Evolutionary conservation across 306 rosid genomes (phyloP), one percentile per base, ranked within the genome.

Genomic region (Phaseolus lunatus): DNA sequence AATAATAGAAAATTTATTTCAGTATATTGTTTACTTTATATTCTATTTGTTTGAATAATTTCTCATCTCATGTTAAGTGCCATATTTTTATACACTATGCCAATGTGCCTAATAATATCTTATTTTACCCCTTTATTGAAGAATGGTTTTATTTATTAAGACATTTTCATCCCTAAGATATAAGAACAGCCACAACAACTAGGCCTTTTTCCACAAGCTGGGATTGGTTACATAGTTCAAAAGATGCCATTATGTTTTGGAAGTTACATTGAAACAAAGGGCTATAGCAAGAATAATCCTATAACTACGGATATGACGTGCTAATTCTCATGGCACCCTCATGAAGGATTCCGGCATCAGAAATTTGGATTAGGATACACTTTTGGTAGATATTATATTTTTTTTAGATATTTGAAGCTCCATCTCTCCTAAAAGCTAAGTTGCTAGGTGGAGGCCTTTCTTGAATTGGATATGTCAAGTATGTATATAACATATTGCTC

Each of bases 291-390:
- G 56, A 67, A 23, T 61, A 61, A 33, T 62, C 68, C 8, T 62
- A 13, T 62, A 16, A 62, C 68, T 33, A 62, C 15, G 3, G 9
- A 29, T 18, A 31, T 33, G 68, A 16, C 9, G 67, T 16, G 15
- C 24, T 15, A 33, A 33, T 29, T 62, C 39, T 20, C 18, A 39
- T 41, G 18, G 33, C 11, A 56, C 14, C 71, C 33, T 6, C 31
- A 5, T 39, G 71, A 67, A 67, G 26, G 33, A 5, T 7, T 18
- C 37, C 56, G 6, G 72, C 37, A 13, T 19, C 72, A 43, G 33
- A 67, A 23, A 67, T 67, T 67, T 67, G 14, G 37, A 67, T 67
- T 67, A 29, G 56, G 56, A 43, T 44, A 44, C 35, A 43, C 5
- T 22, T 23, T 67, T 67, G 39, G 56, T 14, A 67, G 44, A 43